These are phyloP conservation scores for Magnusiomyces ingens DNA, from an alignment of 1,139 yeast genomes.

Conservation along the genomic window DNA sequence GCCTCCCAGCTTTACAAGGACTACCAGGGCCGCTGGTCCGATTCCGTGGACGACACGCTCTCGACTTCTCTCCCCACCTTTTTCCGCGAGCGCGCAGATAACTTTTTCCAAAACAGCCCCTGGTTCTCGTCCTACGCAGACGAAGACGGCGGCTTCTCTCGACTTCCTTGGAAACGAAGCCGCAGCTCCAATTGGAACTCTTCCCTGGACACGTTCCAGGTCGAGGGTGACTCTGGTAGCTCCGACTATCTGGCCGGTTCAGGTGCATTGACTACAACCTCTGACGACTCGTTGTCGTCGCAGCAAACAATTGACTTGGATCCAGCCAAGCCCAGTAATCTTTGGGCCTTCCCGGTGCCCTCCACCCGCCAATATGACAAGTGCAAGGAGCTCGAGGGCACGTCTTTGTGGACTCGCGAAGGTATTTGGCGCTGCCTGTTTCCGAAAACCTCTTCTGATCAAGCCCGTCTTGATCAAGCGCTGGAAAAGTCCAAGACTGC, in stretches of 20 bases:
- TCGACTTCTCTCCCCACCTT: slow-evolving; percentile 11
- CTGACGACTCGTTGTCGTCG: no score
- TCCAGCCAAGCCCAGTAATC: slow-evolving; percentile 10
- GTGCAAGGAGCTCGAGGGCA: slow-evolving; percentile 59
- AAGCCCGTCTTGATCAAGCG: slow-evolving; percentile 1
- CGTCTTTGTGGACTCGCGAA: slow-evolving; percentile 64
- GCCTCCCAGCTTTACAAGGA: not conserved
- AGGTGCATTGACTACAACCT: not conserved
- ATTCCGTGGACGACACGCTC: slow-evolving; percentile 5
- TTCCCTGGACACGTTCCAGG: not conserved
- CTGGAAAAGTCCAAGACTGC: not conserved
- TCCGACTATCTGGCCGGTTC: not conserved
- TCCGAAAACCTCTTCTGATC: slow-evolving; percentile 35
- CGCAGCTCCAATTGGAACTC: no score
- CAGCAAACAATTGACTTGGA: slow-evolving; percentile 8
- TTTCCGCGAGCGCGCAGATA: slow-evolving; percentile 2
- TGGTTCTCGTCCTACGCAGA: not conserved
- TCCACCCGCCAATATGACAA: slow-evolving; percentile 51
- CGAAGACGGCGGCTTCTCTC: no score
- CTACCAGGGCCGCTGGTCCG: slow-evolving; percentile 7
- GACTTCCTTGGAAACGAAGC: no score
- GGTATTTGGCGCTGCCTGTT: slow-evolving; percentile 89
- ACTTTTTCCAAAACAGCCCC: not conserved
- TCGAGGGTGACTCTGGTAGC: not conserved
- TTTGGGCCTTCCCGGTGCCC: slow-evolving; percentile 56